Conservation (phyloP, 2,329 filamentous ascomycete genomes). For the Lasiodiplodia theobromae region DNA sequence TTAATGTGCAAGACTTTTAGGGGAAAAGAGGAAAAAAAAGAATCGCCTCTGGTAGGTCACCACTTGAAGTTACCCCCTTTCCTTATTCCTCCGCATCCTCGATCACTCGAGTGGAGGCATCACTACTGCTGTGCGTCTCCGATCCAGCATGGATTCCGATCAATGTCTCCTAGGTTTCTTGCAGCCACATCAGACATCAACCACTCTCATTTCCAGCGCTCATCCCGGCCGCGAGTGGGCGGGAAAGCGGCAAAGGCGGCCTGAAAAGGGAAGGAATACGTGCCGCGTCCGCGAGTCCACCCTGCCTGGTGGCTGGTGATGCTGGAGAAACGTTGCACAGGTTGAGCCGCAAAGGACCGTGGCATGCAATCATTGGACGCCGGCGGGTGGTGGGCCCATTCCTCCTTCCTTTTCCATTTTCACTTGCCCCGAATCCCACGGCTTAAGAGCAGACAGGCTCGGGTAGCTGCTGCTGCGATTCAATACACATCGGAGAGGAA, state of each 20-base stretch:
- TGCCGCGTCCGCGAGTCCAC: not conserved
- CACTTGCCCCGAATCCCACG: not conserved
- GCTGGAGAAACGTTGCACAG: not conserved
- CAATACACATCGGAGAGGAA: not conserved
- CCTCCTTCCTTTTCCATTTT: not conserved
- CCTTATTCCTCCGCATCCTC: not conserved
- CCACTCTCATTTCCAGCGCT: not conserved
- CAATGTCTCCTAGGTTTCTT: not conserved
- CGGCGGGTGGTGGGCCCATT: not conserved
- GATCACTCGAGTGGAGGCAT: not conserved
- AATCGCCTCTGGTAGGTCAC: not conserved
- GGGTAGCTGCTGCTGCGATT: not conserved
- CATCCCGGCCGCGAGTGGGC: not conserved
- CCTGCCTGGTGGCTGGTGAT: not conserved
- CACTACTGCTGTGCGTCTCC: not conserved
- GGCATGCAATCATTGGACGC: constrained; percentile 19
- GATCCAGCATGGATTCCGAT: not conserved
- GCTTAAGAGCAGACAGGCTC: not conserved
- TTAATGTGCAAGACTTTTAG: not conserved
- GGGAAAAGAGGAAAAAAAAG: not conserved
- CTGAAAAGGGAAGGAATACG: not conserved
- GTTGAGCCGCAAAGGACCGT: constrained; percentile 24
- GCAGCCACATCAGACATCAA: not conserved
- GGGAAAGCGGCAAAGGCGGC: not conserved
- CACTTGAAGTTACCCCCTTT: not conserved